Evolutionary conservation across 2,329 filamentous ascomycete species (phyloP).

Genomic region (Cryoendolithus antarcticus): DNA sequence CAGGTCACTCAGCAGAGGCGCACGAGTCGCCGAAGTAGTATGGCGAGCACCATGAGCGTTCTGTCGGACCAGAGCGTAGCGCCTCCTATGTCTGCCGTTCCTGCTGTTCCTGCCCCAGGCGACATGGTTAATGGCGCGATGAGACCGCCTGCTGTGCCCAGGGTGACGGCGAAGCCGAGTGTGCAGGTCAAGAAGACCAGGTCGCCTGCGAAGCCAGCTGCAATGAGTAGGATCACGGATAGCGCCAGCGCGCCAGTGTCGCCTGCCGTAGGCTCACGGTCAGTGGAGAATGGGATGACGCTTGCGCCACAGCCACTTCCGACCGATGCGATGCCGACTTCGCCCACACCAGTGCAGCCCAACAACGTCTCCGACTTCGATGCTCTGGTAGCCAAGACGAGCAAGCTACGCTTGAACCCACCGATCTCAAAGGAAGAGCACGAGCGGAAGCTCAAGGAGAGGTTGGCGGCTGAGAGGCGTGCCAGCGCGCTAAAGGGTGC

Average conservation of each 20-base stretch:
- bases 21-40: slow-evolving; percentile 21
- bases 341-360: neutral
- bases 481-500: slow-evolving; percentile 21
- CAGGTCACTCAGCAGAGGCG: slow-evolving; percentile 13
- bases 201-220: slow-evolving; percentile 8
- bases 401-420: neutral
- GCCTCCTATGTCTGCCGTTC: slow-evolving; percentile 13
- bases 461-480: slow-evolving; percentile 31
- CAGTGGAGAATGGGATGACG: slow-evolving; percentile 9
- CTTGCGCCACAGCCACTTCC: neutral
- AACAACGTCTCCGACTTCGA: no score
- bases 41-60: slow-evolving; percentile 15
- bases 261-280: slow-evolving; percentile 27
- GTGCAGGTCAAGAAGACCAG: slow-evolving; percentile 18
- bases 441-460: slow-evolving; percentile 27
- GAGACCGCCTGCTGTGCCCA: slow-evolving; percentile 17
- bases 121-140: slow-evolving; percentile 14
- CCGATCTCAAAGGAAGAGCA: slow-evolving; percentile 36
- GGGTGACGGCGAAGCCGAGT: neutral
- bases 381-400: no score
- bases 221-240: neutral
- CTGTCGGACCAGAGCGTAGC: no score
- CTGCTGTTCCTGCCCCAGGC: slow-evolving; percentile 1
- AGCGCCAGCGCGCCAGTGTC: slow-evolving; percentile 23
- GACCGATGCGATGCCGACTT: neutral